These are phyloP conservation scores for Caryopteris hybrid DNA, from an alignment of 305 asterid species.

Conservation along the genomic window DNA sequence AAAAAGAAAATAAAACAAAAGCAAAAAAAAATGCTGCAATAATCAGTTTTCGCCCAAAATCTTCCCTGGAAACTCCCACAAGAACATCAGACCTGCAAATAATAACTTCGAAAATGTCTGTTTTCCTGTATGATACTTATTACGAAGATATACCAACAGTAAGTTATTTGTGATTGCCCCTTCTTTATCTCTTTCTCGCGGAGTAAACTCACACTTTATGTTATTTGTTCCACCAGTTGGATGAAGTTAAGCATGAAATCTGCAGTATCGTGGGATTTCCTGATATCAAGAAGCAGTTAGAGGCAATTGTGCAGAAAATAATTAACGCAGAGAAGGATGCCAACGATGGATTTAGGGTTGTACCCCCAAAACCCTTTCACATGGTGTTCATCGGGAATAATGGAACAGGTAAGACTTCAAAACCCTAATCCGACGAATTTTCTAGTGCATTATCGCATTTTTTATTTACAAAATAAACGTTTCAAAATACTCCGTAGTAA, in stretches of 20 bases:
- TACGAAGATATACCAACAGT: conserved; percentile 42
- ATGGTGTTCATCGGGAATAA: conserved; percentile 48
- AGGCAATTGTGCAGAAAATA: conserved; percentile 33
- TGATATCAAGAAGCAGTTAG: conserved; percentile 38
- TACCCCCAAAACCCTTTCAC: conserved; percentile 56
- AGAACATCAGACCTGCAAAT: background rate
- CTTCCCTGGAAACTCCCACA: background rate
- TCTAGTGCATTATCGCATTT: background rate
- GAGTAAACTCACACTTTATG: background rate
- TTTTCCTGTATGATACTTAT: conserved; percentile 24
- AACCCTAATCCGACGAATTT: background rate
- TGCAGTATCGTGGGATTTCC: conserved; percentile 33
- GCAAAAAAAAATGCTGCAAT: background rate
- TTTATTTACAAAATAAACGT: background rate
- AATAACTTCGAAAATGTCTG: conserved; percentile 23
- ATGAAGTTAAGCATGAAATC: conserved; percentile 42
- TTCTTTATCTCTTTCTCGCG: background rate
- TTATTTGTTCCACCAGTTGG: conserved; percentile 24
- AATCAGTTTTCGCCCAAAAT: background rate
- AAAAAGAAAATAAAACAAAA: too few species aligned
- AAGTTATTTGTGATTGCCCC: conserved; percentile 1
- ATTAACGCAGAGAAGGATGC: conserved; percentile 36
- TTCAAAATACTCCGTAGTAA: background rate
- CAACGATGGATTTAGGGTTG: conserved; percentile 33
- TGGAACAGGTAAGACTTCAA: conserved; percentile 37